Evolutionary conservation across 176 grass and related monocot species (phyloP), one percentile per base, ranked within the genome.

Genomic region (Aechmea fasciata): DNA sequence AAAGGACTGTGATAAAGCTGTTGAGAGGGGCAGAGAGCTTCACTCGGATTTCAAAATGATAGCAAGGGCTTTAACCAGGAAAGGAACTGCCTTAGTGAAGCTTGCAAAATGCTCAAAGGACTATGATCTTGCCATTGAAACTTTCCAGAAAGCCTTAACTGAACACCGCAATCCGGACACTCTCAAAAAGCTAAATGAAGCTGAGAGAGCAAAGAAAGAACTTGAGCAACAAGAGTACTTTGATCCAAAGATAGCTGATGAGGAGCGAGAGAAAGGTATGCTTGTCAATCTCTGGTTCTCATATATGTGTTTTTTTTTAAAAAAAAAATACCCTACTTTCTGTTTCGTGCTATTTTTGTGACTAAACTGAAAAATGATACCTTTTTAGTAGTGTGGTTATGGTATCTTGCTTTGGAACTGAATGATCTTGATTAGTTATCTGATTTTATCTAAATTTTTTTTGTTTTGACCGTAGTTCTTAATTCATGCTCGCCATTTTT

Each of bases 91-190:
- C 52, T 80, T 94, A 11, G 77, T 57, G 10, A 99, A 99, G 73
- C 84, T 93, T 41, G 82, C 95, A 51, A 93, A 93, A 80, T 72
- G 6, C 77, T 99, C 95, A 8, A 94, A 90, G 33, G 95, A 94
- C 52, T 99, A 76, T 49, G 95, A 99, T 70, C 11, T 52, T 53
- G 90, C 84, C 65, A 99, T 99, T 19, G 95, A 94, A 64, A 80
- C 82, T 51, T 99, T 82, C 78, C 95, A 99, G 57, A 99, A 99
- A 80, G 95, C 95, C 63, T 65, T 99, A 74, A 99, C 95, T 51
- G 95, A 99, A 69, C 95, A 99, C 48, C 85, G 95, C 11, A 99
- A 99, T 52, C 95, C 95, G 62, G 95, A 99, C 51, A 90, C 95
- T 10, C 70, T 99, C 26, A 99, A 99, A 67, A 90, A 63, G 52